phyloP scores from a whole-genome alignment of 2,329 filamentous ascomycete species.

The Arthrobotrys musiformis region DNA sequence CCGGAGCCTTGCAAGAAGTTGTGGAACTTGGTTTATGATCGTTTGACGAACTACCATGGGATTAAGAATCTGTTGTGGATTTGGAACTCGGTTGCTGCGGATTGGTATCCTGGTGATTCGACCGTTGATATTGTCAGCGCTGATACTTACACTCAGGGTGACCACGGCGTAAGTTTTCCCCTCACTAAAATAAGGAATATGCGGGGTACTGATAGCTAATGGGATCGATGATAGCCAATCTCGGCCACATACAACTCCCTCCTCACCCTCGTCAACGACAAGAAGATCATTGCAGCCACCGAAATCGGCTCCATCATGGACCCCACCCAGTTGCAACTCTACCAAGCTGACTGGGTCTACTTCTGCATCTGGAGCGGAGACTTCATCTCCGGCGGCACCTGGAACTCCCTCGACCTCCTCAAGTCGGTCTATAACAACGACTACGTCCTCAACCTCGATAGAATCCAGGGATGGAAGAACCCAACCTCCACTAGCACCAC shows the following conservation, averaged over 20 bases:
- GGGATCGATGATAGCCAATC: conserved; percentile 60
- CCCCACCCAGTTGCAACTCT: conserved; percentile 64
- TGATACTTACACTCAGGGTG: conserved; percentile 65
- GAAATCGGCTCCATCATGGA: conserved; percentile 66
- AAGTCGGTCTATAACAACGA: conserved; percentile 60
- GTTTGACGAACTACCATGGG: conserved; percentile 64
- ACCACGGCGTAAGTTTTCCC: conserved; percentile 62
- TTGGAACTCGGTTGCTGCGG: conserved; percentile 65
- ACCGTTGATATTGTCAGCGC: conserved; percentile 66
- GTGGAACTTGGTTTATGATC: conserved; percentile 64
- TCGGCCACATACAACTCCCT: conserved; percentile 65
- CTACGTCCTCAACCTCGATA: conserved; percentile 59
- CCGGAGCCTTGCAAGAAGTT: conserved; percentile 65
- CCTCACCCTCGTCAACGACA: conserved; percentile 64
- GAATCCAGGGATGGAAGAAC: conserved; percentile 59
- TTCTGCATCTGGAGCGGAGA: conserved; percentile 66
- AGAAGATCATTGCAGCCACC: conserved; percentile 66
- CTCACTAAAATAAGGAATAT: neutral
- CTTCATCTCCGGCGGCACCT: conserved; percentile 64
- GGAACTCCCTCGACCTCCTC: conserved; percentile 64
- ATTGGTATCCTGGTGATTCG: conserved; percentile 66
- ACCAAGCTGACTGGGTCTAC: conserved; percentile 66
- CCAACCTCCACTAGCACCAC: conserved; percentile 23
- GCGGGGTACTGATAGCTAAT: conserved; percentile 6
- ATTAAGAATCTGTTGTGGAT: conserved; percentile 67